Conservation (phyloP, 2,329 filamentous ascomycete species). For the Fusarium longipes region DNA sequence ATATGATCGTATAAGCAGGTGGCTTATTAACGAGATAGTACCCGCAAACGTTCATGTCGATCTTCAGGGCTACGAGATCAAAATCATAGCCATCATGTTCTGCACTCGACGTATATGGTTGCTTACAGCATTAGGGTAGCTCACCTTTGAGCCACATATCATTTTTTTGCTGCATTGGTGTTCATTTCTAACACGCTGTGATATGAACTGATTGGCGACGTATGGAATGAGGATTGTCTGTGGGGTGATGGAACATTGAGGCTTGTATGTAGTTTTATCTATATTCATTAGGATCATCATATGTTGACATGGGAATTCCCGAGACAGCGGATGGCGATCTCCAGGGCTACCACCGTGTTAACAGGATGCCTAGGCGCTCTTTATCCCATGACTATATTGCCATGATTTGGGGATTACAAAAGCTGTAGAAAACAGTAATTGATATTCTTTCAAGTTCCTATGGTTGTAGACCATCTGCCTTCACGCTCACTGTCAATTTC, state of each 20-base stretch:
- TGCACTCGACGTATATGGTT: not conserved
- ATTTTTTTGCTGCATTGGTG: not conserved
- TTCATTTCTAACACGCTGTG: not conserved
- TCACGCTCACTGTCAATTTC: not conserved
- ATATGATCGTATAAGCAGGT: not conserved
- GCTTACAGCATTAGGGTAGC: not conserved
- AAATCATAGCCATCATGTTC: not conserved
- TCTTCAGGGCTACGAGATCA: not conserved
- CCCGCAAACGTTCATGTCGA: not conserved
- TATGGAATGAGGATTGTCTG: constrained; percentile 3
- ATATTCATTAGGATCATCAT: constrained; percentile 7
- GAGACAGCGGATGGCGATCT: not conserved
- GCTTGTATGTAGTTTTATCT: not conserved
- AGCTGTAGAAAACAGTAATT: not conserved
- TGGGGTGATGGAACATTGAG: not conserved
- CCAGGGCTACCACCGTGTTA: not conserved
- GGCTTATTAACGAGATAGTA: not conserved
- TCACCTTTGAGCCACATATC: not conserved
- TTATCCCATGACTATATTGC: not conserved
- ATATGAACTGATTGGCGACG: not conserved
- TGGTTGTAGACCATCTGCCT: not conserved
- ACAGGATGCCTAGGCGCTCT: not conserved
- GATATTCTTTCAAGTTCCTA: not conserved
- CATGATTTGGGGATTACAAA: not conserved
- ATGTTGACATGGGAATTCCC: constrained; percentile 5